phyloP scores from a whole-genome alignment of 2,329 filamentous ascomycete species.

The Harringtonia aguacate region DNA sequence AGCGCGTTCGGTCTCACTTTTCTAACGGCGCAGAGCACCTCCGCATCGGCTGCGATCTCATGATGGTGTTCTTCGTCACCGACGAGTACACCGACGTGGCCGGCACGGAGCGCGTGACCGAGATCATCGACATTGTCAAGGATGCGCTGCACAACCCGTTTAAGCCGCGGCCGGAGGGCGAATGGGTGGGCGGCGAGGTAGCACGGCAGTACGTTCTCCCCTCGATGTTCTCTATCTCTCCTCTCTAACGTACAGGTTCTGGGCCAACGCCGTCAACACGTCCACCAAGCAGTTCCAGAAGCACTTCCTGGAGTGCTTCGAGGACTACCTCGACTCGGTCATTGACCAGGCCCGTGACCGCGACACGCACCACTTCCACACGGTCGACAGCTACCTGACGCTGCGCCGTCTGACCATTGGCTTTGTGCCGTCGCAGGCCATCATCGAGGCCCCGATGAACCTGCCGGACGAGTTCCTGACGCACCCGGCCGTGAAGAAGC shows the following conservation, averaged over 20 bases:
- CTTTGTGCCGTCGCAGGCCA: conserved; percentile 13
- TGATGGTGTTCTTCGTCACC: conserved; percentile 18
- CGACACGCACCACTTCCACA: conserved; percentile 8
- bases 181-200: conserved; percentile 13
- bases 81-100: conserved; percentile 15
- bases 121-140: conserved; percentile 8
- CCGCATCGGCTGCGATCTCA: conserved; percentile 13
- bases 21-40: conserved; percentile 6
- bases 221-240: not conserved
- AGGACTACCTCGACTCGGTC: conserved; percentile 14
- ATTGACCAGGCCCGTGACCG: conserved; percentile 15
- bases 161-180: conserved; percentile 9
- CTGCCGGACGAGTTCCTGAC: conserved; percentile 13
- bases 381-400: conserved; percentile 15
- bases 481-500: conserved; percentile 11
- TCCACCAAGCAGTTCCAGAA: conserved; percentile 11
- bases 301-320: conserved; percentile 15
- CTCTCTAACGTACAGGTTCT: conserved; percentile 13
- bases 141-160: conserved; percentile 13
- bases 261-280: conserved; percentile 11
- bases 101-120: conserved; percentile 1
- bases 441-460: conserved; percentile 14
- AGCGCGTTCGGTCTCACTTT: not conserved
- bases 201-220: conserved; percentile 14
- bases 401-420: conserved; percentile 17